These are phyloP conservation scores for Karstenula rhodostoma DNA, from an alignment of 2,329 filamentous ascomycete species.

Conservation along the genomic window DNA sequence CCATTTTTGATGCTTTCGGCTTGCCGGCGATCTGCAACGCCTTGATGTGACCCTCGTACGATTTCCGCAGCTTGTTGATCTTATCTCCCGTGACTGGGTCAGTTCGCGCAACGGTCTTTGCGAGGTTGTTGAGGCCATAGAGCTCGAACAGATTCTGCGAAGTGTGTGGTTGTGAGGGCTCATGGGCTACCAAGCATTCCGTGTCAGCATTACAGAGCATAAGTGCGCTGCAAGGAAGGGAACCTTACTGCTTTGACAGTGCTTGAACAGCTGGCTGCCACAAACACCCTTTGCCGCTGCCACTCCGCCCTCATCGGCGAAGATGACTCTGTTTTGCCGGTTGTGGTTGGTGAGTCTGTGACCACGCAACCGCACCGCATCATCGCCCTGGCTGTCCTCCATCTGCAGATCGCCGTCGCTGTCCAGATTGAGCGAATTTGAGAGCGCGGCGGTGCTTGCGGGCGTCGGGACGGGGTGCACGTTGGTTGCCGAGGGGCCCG, in stretches of 20 bases:
- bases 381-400: slow-evolving; percentile 45
- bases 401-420: slow-evolving; percentile 55
- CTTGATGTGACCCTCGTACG: slow-evolving; percentile 63
- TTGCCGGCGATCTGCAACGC: slow-evolving; percentile 58
- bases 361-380: slow-evolving; percentile 37
- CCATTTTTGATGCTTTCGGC: slow-evolving; percentile 56
- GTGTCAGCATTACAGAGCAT: slow-evolving; percentile 40
- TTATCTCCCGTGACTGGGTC: slow-evolving; percentile 71
- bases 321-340: slow-evolving; percentile 48
- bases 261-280: slow-evolving; percentile 45
- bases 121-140: slow-evolving; percentile 64
- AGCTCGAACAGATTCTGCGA: slow-evolving; percentile 67
- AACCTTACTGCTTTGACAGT: slow-evolving; percentile 46
- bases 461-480: slow-evolving; percentile 49
- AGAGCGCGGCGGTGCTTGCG: slow-evolving; percentile 46
- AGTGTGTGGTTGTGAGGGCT: slow-evolving; percentile 63
- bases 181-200: slow-evolving; percentile 41
- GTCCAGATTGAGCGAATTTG: slow-evolving; percentile 44
- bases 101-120: slow-evolving; percentile 65
- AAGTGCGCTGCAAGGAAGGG: slow-evolving; percentile 28
- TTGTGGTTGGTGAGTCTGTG: slow-evolving; percentile 58
- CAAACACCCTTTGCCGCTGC: slow-evolving; percentile 41
- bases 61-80: slow-evolving; percentile 68
- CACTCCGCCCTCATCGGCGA: slow-evolving; percentile 35
- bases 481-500: slow-evolving; percentile 39